Conservation (phyloP, 345 rosid species). For the Aquilaria malaccensis region DNA sequence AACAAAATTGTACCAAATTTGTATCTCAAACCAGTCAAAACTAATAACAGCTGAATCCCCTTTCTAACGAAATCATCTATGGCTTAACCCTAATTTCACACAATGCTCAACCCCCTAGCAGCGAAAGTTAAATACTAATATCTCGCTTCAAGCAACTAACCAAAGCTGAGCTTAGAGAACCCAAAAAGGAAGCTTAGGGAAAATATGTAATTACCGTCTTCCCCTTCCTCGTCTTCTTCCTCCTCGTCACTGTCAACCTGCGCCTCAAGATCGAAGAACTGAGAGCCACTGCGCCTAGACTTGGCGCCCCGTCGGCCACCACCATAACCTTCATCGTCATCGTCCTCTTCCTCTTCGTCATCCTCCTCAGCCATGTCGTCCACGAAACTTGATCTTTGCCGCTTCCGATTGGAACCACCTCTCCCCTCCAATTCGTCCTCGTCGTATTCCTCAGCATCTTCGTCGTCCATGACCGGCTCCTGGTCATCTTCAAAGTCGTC, state of each 20-base stretch:
- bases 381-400: slow-evolving; percentile 70
- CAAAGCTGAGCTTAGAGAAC: background rate
- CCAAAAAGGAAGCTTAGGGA: background rate
- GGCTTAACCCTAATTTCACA: background rate
- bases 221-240: slow-evolving; percentile 82
- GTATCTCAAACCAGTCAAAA: too few relatives aligned
- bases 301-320: slow-evolving; percentile 35
- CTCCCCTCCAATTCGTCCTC: slow-evolving; percentile 22
- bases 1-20: too few relatives aligned
- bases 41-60: too few relatives aligned
- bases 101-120: background rate
- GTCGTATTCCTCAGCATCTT: slow-evolving; percentile 51
- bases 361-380: slow-evolving; percentile 93
- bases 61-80: background rate
- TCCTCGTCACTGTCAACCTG: slow-evolving; percentile 82
- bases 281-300: slow-evolving; percentile 23
- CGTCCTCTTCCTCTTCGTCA: slow-evolving; percentile 62
- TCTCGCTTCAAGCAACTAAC: background rate
- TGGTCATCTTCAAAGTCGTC: slow-evolving; percentile 41
- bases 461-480: slow-evolving; percentile 30
- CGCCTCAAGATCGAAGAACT: slow-evolving; percentile 63
- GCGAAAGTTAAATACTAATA: background rate
- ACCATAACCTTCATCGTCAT: slow-evolving; percentile 58
- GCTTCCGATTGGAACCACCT: slow-evolving; percentile 37
- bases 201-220: slow-evolving; percentile 50